Percentiles rank a stretch among this genome's conserved stretches.
phyloP scores from a whole-genome alignment of 805 yeast genomes.

The Candida cerambycidarum region DNA sequence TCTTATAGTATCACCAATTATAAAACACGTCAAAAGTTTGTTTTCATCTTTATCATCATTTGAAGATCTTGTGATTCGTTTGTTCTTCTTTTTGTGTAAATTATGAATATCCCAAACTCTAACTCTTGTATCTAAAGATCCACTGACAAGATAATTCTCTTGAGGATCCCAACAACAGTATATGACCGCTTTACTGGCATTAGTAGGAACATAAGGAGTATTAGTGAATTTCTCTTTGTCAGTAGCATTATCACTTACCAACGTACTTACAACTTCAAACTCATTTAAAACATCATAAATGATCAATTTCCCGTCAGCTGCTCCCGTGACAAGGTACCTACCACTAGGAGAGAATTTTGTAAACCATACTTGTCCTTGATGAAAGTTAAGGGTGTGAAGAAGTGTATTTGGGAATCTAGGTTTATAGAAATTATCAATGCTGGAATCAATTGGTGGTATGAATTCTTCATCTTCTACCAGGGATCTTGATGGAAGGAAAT shows the following conservation, averaged over 20 bases:
- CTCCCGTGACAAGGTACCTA: conserved; percentile 69
- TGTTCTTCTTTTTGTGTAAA: conserved; percentile 18
- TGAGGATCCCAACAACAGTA: conserved; percentile 77
- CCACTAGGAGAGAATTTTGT: conserved; percentile 79
- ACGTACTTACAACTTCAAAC: conserved; percentile 30
- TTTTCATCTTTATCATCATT: conserved; percentile 18
- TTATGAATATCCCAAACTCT: conserved; percentile 63
- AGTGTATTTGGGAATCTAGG: conserved; percentile 48
- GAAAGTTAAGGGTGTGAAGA: conserved; percentile 48
- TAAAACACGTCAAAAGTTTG: conserved; percentile 34
- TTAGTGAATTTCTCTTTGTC: conserved; percentile 29
- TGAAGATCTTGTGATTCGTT: conserved; percentile 28
- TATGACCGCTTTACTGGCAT: conserved; percentile 46
- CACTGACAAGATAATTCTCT: conserved; percentile 63
- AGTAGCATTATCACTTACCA: conserved; percentile 27
- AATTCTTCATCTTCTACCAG: conserved; percentile 10
- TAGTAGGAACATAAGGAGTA: conserved; percentile 24
- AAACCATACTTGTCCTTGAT: conserved; percentile 81
- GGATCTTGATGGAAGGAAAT: conserved; percentile 28
- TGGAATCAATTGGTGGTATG: conserved; percentile 16
- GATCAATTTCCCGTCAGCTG: conserved; percentile 62
- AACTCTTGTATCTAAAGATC: conserved; percentile 70
- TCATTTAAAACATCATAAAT: conserved; percentile 62
- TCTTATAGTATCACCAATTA: conserved; percentile 39
- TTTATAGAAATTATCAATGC: conserved; percentile 17